Evolutionary conservation across 2,329 filamentous ascomycete genomes (phyloP).

Genomic region (Allantophomopsis cytisporea): DNA sequence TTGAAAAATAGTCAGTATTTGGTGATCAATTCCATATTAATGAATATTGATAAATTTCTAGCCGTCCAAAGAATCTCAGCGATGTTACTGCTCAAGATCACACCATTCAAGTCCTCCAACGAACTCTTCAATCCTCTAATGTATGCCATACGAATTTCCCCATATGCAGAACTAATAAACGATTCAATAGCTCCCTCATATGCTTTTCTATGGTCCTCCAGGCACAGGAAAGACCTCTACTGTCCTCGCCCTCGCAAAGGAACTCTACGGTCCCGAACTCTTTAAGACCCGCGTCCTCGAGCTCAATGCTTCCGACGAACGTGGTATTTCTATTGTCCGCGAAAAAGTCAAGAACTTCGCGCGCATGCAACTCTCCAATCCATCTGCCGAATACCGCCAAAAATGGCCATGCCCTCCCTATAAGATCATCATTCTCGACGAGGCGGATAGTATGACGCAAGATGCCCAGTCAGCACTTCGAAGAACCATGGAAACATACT

Average conservation of each 20-base stretch:
- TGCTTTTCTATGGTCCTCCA: conserved; percentile 97
- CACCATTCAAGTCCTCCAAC: conserved; percentile 81
- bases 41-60: conserved; percentile 22
- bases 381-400: conserved; percentile 47
- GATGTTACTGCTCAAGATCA: conserved; percentile 98
- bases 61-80: conserved; percentile 81
- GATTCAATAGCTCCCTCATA: conserved; percentile 67
- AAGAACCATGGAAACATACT: conserved; percentile 97
- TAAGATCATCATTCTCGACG: conserved; percentile 97
- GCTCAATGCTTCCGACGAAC: conserved; percentile 97
- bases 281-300: conserved; percentile 93
- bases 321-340: conserved; percentile 90
- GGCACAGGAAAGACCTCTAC: conserved; percentile 98
- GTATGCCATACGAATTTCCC: conserved; percentile 27
- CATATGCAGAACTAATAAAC: conserved; percentile 6
- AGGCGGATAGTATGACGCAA: conserved; percentile 98
- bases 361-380: conserved; percentile 81
- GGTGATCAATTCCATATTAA: neutral
- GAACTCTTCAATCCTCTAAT: conserved; percentile 90
- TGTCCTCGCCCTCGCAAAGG: conserved; percentile 90
- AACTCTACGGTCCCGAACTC: conserved; percentile 91
- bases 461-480: conserved; percentile 89
- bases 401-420: conserved; percentile 91
- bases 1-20: conserved; percentile 85
- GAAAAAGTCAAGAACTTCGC: conserved; percentile 99